These are phyloP conservation scores for Hypholoma fasciculare DNA, from an alignment of 768 basidiomycete genomes.

Conservation along the genomic window DNA sequence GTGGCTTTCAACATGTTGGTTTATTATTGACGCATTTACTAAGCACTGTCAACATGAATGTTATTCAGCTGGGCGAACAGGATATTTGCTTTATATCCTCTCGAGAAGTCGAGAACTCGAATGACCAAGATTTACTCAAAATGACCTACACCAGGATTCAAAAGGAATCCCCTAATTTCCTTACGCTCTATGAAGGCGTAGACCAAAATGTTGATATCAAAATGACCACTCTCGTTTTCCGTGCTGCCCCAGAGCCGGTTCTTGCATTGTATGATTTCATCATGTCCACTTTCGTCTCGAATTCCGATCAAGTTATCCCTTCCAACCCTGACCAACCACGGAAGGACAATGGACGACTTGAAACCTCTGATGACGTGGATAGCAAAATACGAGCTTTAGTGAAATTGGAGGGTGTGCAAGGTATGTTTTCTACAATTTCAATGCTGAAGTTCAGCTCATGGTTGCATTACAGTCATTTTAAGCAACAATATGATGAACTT, in stretches of 20 bases:
- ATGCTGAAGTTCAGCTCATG: background rate
- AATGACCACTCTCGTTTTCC: conserved; percentile 89
- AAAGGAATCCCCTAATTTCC: conserved; percentile 83
- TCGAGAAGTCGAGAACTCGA: conserved; percentile 32
- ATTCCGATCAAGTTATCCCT: conserved; percentile 5
- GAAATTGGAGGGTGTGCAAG: conserved; percentile 81
- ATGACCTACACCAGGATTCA: conserved; percentile 82
- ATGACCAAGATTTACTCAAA: conserved; percentile 58
- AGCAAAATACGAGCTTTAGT: conserved; percentile 81
- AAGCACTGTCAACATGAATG: conserved; percentile 76
- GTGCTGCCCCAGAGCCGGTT: conserved; percentile 87
- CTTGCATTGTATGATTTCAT: conserved; percentile 93
- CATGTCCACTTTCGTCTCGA: conserved; percentile 87
- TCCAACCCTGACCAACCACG: background rate
- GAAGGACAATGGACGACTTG: background rate
- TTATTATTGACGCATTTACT: conserved; percentile 8
- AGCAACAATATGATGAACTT: conserved; percentile 69
- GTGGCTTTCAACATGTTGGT: background rate
- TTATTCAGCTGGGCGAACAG: conserved; percentile 55
- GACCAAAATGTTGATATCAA: conserved; percentile 87
- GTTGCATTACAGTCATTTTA: conserved; percentile 58
- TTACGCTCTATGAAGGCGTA: conserved; percentile 75
- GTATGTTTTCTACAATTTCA: conserved; percentile 34
- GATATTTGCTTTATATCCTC: conserved; percentile 71
- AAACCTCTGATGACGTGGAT: conserved; percentile 7